Base-by-base conservation (phyloP, 768 basidiomycete species). In the Lentinula lateritia region DNA sequence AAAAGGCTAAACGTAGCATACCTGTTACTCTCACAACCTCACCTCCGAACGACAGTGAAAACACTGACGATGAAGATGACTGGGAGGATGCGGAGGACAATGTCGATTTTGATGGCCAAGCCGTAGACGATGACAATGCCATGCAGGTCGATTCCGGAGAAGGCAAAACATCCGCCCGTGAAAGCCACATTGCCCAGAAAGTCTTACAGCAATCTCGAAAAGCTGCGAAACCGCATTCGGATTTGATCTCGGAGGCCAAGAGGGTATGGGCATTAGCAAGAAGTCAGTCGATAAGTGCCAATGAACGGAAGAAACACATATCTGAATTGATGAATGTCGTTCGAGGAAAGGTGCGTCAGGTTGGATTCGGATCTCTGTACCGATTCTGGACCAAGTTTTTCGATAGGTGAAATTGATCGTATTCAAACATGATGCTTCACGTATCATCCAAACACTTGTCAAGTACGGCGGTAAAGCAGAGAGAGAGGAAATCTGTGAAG, bases 361-460 rank as follows among this genome's bases (percentile, higher is more conserved):
- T 96, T 41, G 88, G 91, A 1, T 8, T 23, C 2, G 28, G 28
- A 52, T 32, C 28, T 52, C 35, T 34, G 13, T 52, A 9, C 13
- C 23, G 6, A 23, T 50, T 15, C 10, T 32, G 13, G n/a, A 13
- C n/a, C 16, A 6, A 46, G 1, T 46, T 46, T 35, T 34, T 23
- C 13, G 6, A 43, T 8, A 56, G 55, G 39, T 56, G 12, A 56
- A 56, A 56, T 38, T 13, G 10, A 56, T 56, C 23, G 55, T 56
- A 1, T 83, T 92, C 70, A 96, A 95, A 72, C 95, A 96, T 68
- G 93, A 96, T 72, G 93, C 93, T 7, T 93, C 92, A 68, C 83
- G 88, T 65, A 93, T 93, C 63, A 83, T 91, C 20, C 89, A 91
- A 71, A 90, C 86, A 0, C 77, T 90, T 12, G 89, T 96, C 52